Percentiles rank a stretch among this genome's conserved stretches.
Evolutionary conservation across 1,139 yeast species (phyloP).

Genomic region (Hemisphaericaspora xylofermentans): DNA sequence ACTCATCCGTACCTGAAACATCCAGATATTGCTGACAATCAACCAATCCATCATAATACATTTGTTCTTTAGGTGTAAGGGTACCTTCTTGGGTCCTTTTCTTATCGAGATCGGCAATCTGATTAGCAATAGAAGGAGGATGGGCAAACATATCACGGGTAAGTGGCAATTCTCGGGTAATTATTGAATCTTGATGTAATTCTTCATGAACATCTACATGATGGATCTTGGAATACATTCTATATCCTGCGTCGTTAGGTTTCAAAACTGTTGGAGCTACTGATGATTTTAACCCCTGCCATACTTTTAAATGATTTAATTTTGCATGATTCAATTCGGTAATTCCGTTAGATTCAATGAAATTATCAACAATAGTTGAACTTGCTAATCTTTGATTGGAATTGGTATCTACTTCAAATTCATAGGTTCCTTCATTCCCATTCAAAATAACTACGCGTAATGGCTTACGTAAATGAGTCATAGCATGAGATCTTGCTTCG

Average conservation of each 20-base stretch:
- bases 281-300: conserved; percentile 16
- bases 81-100: conserved; percentile 8
- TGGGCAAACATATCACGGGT: conserved; percentile 23
- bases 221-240: conserved; percentile 20
- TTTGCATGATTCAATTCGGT: conserved; percentile 10
- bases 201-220: background rate
- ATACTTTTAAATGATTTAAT: conserved; percentile 24
- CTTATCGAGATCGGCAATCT: conserved; percentile 20
- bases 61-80: conserved; percentile 20
- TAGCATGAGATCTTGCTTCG: conserved; percentile 29
- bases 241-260: conserved; percentile 22
- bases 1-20: conserved; percentile 18
- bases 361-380: conserved; percentile 23
- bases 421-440: conserved; percentile 28
- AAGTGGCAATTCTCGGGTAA: conserved; percentile 20
- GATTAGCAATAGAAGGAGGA: conserved; percentile 18
- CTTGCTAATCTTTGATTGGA: conserved; percentile 22
- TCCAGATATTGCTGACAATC: conserved; percentile 20
- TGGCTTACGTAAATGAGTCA: conserved; percentile 33
- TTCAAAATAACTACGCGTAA: conserved; percentile 29
- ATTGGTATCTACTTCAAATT: conserved; percentile 28
- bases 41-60: conserved; percentile 27
- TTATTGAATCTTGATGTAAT: background rate
- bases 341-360: conserved; percentile 14
- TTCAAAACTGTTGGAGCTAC: conserved; percentile 22